Evolutionary conservation across 495 filamentous ascomycete species (phyloP), one percentile per base, ranked within the genome.

Genomic region (Saxispiralis lemnorum): DNA sequence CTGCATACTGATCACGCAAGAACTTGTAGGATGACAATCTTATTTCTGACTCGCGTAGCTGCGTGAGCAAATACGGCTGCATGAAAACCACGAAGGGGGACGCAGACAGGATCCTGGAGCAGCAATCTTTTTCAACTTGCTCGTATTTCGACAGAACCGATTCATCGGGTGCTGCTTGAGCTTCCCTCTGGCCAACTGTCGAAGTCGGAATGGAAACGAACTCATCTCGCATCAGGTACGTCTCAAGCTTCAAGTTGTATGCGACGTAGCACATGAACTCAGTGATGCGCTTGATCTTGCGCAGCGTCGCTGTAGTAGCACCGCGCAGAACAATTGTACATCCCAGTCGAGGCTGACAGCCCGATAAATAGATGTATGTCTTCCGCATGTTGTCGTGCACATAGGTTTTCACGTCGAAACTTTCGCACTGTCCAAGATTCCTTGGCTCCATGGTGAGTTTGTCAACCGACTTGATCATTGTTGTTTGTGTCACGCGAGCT

Each of bases 211-310:
- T 78, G 44, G 87, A 69, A 18, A 92, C 81, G 57, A 84, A 93
- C 51, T 94, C 87, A 62, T 99, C 92, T 39, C 87, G 73, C 81
- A 99, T 89, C 37, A 99, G 61, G 54, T 78, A 93, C 1, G 92
- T 94, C 60, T 99, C 92, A 7, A 99, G 71, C 56, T 89, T 94
- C 16, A 96, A 69, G 51, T 94, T 99, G 60, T 99, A 95, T 13
- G 95, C 85, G 18, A 99, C 92, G 55, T 95, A 99, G 43, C 88
- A 76, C 86, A 99, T 93, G 54, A 99, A 93, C 58, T 99, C 92
- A 2, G 89, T 92, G 53, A 99, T 92, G 35, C 73, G 74, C 57
- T 99, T 99, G 58, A 99, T 76, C 46, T 73, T 81, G 2, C 71
- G 64, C 6, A 99, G 69, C 0, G 72, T 65, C 33, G 72, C 58